Percentiles rank a stretch among this genome's conserved stretches.
These are phyloP conservation scores for Taiwanofungus camphoratus DNA, from an alignment of 1,284 basidiomycete species.

Conservation along the genomic window DNA sequence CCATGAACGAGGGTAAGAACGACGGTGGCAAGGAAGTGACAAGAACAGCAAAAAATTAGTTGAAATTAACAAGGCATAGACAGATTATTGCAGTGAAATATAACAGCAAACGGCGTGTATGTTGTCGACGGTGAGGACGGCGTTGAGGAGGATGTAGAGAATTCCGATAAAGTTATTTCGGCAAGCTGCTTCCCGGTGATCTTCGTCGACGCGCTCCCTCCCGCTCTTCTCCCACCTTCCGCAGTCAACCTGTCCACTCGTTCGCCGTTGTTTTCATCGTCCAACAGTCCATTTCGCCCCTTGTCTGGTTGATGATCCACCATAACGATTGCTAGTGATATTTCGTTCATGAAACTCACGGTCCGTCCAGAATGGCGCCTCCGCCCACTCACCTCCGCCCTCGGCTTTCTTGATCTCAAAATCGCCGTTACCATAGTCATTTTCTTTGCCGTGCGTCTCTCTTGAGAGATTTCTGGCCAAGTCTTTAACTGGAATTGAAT, in stretches of 20 bases:
- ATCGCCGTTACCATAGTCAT: slow-evolving; percentile 82
- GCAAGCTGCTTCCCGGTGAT: neutral
- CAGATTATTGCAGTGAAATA: too few species aligned
- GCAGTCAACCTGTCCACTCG: slow-evolving; percentile 12
- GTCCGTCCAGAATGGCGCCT: slow-evolving; percentile 75
- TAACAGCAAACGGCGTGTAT: too few species aligned
- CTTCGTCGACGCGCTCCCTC: slow-evolving; percentile 4
- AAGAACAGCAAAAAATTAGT: too few species aligned
- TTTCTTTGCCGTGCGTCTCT: slow-evolving; percentile 68
- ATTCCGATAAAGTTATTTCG: too few species aligned
- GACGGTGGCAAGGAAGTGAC: too few species aligned
- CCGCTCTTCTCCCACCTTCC: slow-evolving; percentile 3
- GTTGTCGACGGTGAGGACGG: too few species aligned
- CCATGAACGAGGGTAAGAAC: slow-evolving; percentile 21
- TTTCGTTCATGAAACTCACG: slow-evolving; percentile 63
- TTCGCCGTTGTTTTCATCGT: slow-evolving; percentile 8
- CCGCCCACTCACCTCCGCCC: slow-evolving; percentile 76
- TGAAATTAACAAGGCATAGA: too few species aligned
- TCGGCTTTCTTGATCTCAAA: slow-evolving; percentile 84
- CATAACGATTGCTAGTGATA: slow-evolving; percentile 1
- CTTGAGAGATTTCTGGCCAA: slow-evolving; percentile 11
- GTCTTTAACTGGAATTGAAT: slow-evolving; percentile 2
- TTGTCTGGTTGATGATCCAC: slow-evolving; percentile 16
- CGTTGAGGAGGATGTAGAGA: too few species aligned
- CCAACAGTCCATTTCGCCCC: too few species aligned